These are phyloP conservation scores for Trypanosoma melophagium DNA, from an alignment of 208 protist species.

Conservation along the genomic window DNA sequence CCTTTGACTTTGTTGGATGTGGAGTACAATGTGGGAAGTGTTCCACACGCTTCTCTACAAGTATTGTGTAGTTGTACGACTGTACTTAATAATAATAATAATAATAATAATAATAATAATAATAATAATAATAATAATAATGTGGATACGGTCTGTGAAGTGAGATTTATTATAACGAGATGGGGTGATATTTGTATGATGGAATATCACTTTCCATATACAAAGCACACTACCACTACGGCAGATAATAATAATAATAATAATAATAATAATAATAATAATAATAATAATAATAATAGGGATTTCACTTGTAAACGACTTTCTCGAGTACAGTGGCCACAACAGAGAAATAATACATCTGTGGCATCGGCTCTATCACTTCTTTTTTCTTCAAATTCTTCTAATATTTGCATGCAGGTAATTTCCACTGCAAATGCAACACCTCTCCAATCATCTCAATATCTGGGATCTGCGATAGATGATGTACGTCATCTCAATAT, in stretches of 20 bases:
- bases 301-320: conserved; percentile 1
- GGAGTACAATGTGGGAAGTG: conserved; percentile 14
- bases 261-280: neutral
- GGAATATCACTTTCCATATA: no score
- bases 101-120: neutral
- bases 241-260: conserved; percentile 1
- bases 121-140: conserved; percentile 1
- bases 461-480: neutral
- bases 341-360: neutral
- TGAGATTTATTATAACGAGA: conserved; percentile 22
- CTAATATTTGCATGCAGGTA: conserved; percentile 15
- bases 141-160: neutral
- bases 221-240: neutral
- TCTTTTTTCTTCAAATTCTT: conserved; percentile 18
- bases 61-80: conserved; percentile 12
- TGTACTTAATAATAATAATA: neutral
- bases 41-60: conserved; percentile 11
- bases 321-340: conserved; percentile 15
- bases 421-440: neutral
- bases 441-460: no score
- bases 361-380: conserved; percentile 4
- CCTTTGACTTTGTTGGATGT: neutral
- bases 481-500: neutral
- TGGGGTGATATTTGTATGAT: conserved; percentile 28
- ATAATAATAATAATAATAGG: neutral